These are phyloP conservation scores for Metahyphopichia silvanorum DNA, from an alignment of 805 yeast genomes.

Conservation along the genomic window DNA sequence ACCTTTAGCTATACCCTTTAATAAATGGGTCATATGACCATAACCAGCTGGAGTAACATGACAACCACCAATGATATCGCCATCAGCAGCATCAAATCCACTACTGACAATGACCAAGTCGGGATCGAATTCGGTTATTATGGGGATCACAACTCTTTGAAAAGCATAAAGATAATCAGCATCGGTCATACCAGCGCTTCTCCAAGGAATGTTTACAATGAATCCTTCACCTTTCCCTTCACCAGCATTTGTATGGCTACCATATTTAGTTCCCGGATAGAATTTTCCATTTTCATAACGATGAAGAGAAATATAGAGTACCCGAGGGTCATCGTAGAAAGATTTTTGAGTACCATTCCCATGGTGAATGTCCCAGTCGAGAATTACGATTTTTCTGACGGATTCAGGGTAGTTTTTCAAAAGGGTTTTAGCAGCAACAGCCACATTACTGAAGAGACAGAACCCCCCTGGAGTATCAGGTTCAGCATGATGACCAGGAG, in stretches of 20 bases:
- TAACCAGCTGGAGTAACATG: constrained; percentile 94
- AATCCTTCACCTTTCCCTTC: constrained; percentile 84
- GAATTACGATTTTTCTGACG: constrained; percentile 74
- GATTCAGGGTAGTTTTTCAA: constrained; percentile 82
- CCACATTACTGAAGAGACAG: constrained; percentile 93
- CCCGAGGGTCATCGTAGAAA: constrained; percentile 84
- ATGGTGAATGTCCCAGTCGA: constrained; percentile 99
- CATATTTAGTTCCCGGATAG: constrained; percentile 91
- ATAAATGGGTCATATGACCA: constrained; percentile 92
- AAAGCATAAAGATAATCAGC: constrained; percentile 95
- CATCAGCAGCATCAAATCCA: constrained; percentile 98
- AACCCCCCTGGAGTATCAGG: constrained; percentile 97
- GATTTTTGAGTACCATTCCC: constrained; percentile 98
- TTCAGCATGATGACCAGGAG: constrained; percentile 99
- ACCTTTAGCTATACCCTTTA: constrained; percentile 85
- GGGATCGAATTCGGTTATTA: constrained; percentile 84
- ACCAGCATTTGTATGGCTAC: constrained; percentile 79
- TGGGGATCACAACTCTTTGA: constrained; percentile 79
- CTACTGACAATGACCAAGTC: constrained; percentile 90
- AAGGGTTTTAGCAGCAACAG: constrained; percentile 90
- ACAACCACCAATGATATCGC: constrained; percentile 95
- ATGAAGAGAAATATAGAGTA: constrained; percentile 86
- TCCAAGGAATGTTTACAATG: constrained; percentile 93
- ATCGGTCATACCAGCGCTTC: constrained; percentile 85
- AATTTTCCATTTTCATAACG: constrained; percentile 89